Conservation (phyloP, 768 basidiomycete genomes). For the Crassisporium funariophilum region DNA sequence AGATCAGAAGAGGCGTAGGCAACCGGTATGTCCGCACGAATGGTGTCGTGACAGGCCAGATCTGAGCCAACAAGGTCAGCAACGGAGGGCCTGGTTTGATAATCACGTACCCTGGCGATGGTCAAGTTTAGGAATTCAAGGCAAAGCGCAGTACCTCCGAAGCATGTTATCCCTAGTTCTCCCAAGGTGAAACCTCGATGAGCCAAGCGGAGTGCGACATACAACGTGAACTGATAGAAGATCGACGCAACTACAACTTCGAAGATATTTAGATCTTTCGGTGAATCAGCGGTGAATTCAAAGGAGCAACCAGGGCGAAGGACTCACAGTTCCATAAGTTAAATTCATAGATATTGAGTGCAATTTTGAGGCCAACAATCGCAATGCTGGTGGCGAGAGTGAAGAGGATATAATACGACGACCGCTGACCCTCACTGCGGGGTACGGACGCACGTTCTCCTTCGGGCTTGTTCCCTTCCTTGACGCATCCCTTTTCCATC, state of each 20-base stretch:
- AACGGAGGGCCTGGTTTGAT: not conserved
- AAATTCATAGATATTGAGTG: slow-evolving; percentile 42
- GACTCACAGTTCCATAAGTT: slow-evolving; percentile 74
- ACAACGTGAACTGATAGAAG: slow-evolving; percentile 92
- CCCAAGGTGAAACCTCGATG: slow-evolving; percentile 96
- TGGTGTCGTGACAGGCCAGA: slow-evolving; percentile 76
- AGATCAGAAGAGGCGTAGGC: slow-evolving; percentile 88
- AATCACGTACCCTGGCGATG: slow-evolving; percentile 65
- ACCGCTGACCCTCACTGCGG: slow-evolving; percentile 65
- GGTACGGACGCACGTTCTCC: slow-evolving; percentile 78
- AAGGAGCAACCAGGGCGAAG: not conserved
- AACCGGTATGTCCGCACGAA: slow-evolving; percentile 92
- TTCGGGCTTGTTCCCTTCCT: slow-evolving; percentile 45
- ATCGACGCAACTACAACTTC: slow-evolving; percentile 73
- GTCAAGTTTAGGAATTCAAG: slow-evolving; percentile 89
- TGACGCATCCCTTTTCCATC: slow-evolving; percentile 58
- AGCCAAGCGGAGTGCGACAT: slow-evolving; percentile 85
- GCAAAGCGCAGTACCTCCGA: slow-evolving; percentile 83
- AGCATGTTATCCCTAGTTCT: slow-evolving; percentile 86
- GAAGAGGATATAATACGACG: slow-evolving; percentile 68
- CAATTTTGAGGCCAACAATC: slow-evolving; percentile 51
- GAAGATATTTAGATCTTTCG: slow-evolving; percentile 71
- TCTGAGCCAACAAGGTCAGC: slow-evolving; percentile 44
- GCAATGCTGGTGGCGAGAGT: slow-evolving; percentile 52
- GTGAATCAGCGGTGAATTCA: slow-evolving; percentile 2